Conservation (phyloP, 164 flowering plant species). For the Macadamia tetraphylla region DNA sequence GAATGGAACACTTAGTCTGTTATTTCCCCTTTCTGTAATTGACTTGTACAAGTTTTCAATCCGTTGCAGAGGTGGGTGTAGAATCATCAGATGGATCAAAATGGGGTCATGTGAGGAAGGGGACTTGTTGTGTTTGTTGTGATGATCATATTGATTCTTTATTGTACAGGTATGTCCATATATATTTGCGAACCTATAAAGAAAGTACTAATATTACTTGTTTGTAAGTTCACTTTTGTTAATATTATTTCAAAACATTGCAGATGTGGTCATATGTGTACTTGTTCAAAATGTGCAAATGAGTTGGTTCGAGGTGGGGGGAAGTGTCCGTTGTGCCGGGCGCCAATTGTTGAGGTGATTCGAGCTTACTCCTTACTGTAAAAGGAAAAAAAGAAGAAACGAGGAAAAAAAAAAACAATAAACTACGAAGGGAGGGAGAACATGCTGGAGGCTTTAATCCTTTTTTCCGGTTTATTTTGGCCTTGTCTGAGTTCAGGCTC, state of each 20-base stretch:
- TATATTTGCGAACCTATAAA: not conserved
- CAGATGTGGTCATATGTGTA: constrained; percentile 99
- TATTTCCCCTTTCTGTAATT: not conserved
- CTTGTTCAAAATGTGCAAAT: constrained; percentile 83
- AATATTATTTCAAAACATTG: not conserved
- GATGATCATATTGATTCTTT: constrained; percentile 72
- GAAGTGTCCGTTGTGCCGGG: constrained; percentile 94
- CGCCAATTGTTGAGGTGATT: constrained; percentile 79
- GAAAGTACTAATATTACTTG: not conserved
- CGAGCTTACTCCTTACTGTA: constrained; percentile 84
- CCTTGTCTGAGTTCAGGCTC: constrained; percentile 7
- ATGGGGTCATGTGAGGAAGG: constrained; percentile 82
- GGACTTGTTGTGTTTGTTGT: constrained; percentile 84
- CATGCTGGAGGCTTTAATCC: constrained; percentile 14
- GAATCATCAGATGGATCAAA: constrained; percentile 46
- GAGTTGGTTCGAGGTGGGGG: constrained; percentile 59
- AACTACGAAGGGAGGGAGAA: constrained; percentile 8
- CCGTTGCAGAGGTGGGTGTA: constrained; percentile 30
- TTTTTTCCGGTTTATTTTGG: not conserved
- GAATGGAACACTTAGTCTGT: too few species aligned
- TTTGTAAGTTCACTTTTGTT: not conserved
- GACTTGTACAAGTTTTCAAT: not conserved
- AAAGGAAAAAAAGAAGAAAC: constrained; percentile 16
- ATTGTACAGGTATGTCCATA: constrained; percentile 62
- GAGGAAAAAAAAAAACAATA: not conserved